Evolutionary conservation across 345 rosid genomes (phyloP).

Genomic region (Aethionema arabicum): DNA sequence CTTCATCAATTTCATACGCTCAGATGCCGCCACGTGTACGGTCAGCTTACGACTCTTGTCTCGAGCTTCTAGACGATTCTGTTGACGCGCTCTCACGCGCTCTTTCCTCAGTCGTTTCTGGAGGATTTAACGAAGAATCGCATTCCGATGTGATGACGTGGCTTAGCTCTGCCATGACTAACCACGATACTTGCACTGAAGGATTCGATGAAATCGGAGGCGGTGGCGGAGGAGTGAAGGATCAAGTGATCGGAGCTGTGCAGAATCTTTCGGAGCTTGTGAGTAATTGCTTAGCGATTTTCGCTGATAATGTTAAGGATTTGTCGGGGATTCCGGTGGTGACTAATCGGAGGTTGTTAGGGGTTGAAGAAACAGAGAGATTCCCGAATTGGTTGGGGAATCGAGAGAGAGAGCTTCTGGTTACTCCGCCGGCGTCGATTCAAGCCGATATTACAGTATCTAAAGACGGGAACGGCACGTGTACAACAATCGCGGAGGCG

Average conservation of each 20-base stretch:
- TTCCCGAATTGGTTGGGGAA: conserved; percentile 72
- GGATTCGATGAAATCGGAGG: conserved; percentile 55
- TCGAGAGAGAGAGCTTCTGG: conserved; percentile 64
- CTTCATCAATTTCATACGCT: conserved; percentile 52
- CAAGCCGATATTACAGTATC: conserved; percentile 86
- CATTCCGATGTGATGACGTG: conserved; percentile 76
- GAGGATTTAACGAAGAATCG: conserved; percentile 15
- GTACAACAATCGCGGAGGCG: conserved; percentile 80
- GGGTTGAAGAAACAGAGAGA: conserved; percentile 22
- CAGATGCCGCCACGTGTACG: conserved; percentile 66
- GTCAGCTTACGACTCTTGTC: conserved; percentile 82
- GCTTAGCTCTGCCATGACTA: conserved; percentile 94
- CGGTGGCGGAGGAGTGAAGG: conserved; percentile 54
- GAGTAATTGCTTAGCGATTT: conserved; percentile 83
- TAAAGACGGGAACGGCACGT: conserved; percentile 74
- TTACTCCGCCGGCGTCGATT: conserved; percentile 52
- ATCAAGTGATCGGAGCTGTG: conserved; percentile 52
- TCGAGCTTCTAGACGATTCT: conserved; percentile 90
- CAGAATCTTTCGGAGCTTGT: conserved; percentile 83
- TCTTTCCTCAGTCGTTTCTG: conserved; percentile 42
- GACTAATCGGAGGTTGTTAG: conserved; percentile 60
- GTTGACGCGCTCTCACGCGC: conserved; percentile 74
- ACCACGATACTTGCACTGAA: conserved; percentile 90
- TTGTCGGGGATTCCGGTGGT: conserved; percentile 82
- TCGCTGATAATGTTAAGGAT: conserved; percentile 49